Evolutionary conservation across 2,329 filamentous ascomycete genomes (phyloP), one percentile per base, ranked within the genome.

Genomic region (Monosporascus cannonballus): DNA sequence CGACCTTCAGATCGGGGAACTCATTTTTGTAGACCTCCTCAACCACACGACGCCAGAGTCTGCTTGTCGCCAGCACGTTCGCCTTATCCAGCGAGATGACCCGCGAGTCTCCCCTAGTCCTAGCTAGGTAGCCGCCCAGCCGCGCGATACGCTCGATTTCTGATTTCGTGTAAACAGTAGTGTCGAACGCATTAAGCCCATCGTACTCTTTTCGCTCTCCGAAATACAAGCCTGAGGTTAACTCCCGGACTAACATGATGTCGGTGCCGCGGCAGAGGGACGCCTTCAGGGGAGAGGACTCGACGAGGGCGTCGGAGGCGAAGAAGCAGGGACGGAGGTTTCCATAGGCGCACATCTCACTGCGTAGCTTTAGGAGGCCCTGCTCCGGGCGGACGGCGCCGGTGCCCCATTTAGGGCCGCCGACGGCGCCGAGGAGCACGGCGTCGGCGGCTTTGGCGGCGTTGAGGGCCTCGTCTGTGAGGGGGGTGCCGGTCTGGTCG

Each of bases 261-360:
- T 97, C 88, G 63, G 89, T 91, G 64, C 89, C 92, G 57, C 84
- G 81, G 79, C 89, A 95, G 57, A 96, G 81, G 3, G 87, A 81
- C 51, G 88, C 85, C 74, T 96, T 96, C 57, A 97, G 84, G 0
- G 93, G 93, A 9, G 91, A 96, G 67, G 79, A 81, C 48, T 92
- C 85, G 65, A 96, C 85, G 48, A 96, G 86, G 27, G 85, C 81
- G 51, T 93, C 88, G 1, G 91, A 92, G 49, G 90, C 90, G 76
- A 99, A 97, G 80, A 89, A 95, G 80, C 93, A 97, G 8, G 92
- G 93, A 5, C 92, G 87, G 53, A 97, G 85, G 81, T 97, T 97
- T 62, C 92, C 93, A 73, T 95, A 97, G 52, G 92, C 90, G 67
- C 82, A 81, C 80, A 97, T 89, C 73, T 96, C 89, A 74, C 94